Percentiles rank a stretch among this genome's conserved stretches.
Conservation (phyloP, 352 stramenopile genomes). For the Phytophthora megakarya region DNA sequence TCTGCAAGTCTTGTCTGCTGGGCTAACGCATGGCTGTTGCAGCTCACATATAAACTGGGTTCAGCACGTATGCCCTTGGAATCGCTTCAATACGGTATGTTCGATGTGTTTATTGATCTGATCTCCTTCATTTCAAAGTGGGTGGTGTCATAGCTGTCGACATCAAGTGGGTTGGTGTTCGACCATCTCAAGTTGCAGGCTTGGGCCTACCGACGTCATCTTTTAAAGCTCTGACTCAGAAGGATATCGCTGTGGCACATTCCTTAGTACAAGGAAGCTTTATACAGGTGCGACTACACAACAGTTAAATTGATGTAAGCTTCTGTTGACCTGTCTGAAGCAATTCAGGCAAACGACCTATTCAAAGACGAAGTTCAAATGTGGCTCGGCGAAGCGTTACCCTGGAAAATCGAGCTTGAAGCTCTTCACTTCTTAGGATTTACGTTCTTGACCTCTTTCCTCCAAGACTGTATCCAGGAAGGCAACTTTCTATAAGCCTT, state of each 20-base stretch:
- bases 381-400: conserved; percentile 51
- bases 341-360: conserved; percentile 46
- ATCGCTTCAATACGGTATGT: conserved; percentile 58
- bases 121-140: neutral
- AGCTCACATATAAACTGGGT: conserved; percentile 91
- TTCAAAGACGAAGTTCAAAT: conserved; percentile 62
- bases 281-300: conserved; percentile 55
- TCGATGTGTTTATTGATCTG: neutral
- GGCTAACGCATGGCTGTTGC: neutral
- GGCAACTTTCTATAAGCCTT: conserved; percentile 42
- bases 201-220: conserved; percentile 56
- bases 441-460: conserved; percentile 65
- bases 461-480: conserved; percentile 52
- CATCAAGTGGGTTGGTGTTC: conserved; percentile 93
- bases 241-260: conserved; percentile 52
- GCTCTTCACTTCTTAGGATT: conserved; percentile 80
- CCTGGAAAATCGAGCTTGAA: conserved; percentile 84
- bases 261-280: conserved; percentile 59
- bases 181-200: conserved; percentile 73
- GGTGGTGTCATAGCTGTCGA: conserved; percentile 56
- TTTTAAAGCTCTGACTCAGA: conserved; percentile 62
- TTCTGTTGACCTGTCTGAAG: conserved; percentile 8
- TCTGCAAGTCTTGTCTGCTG: neutral
- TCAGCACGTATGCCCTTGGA: conserved; percentile 86
- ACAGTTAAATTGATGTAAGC: neutral